Percentiles rank a stretch among this genome's conserved stretches.
phyloP scores from a whole-genome alignment of 208 protist species.

The Leishmania guyanensis region DNA sequence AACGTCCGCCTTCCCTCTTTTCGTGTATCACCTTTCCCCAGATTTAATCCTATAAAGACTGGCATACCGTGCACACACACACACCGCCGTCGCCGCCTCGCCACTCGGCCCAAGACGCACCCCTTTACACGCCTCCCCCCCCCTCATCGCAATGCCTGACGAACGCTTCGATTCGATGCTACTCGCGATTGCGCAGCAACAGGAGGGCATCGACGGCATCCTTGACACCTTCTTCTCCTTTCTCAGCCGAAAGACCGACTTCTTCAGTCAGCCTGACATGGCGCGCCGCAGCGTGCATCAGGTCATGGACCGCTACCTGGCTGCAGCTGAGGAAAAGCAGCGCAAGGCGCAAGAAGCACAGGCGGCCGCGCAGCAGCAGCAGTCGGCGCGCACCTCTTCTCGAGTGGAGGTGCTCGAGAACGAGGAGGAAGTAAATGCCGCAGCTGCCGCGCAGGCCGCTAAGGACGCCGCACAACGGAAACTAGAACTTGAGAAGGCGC shows the following conservation, averaged over 20 bases:
- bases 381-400: slow-evolving; percentile 28
- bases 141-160: slow-evolving; percentile 34
- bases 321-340: slow-evolving; percentile 53
- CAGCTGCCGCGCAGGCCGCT: slow-evolving; percentile 46
- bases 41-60: not conserved
- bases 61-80: not conserved
- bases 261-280: slow-evolving; percentile 88
- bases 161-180: slow-evolving; percentile 89
- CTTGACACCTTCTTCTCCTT: slow-evolving; percentile 94
- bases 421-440: slow-evolving; percentile 52
- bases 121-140: not conserved
- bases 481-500: slow-evolving; percentile 52
- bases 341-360: slow-evolving; percentile 31
- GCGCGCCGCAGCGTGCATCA: slow-evolving; percentile 53
- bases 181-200: slow-evolving; percentile 92
- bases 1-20: not conserved
- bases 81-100: not conserved
- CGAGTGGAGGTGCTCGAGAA: slow-evolving; percentile 84
- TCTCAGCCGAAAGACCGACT: slow-evolving; percentile 92
- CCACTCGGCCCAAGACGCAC: not conserved
- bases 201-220: slow-evolving; percentile 89
- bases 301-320: slow-evolving; percentile 63
- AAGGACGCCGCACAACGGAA: slow-evolving; percentile 65
- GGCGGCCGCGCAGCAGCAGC: slow-evolving; percentile 20
- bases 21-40: not conserved